Conservation (phyloP, 2,329 filamentous ascomycete genomes). For the Penicillium sp. region DNA sequence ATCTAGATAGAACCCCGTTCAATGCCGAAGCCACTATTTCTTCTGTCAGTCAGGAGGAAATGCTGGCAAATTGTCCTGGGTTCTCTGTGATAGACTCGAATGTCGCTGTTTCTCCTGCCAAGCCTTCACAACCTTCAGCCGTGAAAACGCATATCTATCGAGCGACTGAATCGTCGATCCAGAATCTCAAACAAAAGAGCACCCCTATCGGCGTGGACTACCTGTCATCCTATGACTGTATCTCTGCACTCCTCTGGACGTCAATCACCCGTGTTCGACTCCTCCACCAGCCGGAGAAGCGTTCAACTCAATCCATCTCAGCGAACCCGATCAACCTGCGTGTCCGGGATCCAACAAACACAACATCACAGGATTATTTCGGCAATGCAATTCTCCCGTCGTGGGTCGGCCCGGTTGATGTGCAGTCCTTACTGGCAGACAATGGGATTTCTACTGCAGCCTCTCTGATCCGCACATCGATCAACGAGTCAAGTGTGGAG, state of each 20-base stretch:
- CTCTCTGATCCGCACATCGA: slow-evolving; percentile 22
- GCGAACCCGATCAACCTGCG: slow-evolving; percentile 25
- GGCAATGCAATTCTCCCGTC: slow-evolving; percentile 23
- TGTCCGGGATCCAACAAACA: slow-evolving; percentile 20
- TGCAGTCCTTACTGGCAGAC: slow-evolving; percentile 9
- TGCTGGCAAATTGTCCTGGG: slow-evolving; percentile 11
- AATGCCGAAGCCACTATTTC: slow-evolving; percentile 7
- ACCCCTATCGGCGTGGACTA: slow-evolving; percentile 16
- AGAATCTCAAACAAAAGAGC: slow-evolving; percentile 19
- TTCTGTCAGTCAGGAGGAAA: slow-evolving; percentile 5
- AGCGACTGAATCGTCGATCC: slow-evolving; percentile 8
- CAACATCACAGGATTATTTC: slow-evolving; percentile 22
- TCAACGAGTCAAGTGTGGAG: slow-evolving; percentile 13
- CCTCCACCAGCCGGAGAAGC: slow-evolving; percentile 15
- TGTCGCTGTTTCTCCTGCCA: slow-evolving; percentile 2
- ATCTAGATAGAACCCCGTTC: slow-evolving; percentile 22
- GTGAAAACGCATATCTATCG: slow-evolving; percentile 17
- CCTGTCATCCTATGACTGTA: slow-evolving; percentile 29
- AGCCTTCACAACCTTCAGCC: neutral
- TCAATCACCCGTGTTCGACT: slow-evolving; percentile 25
- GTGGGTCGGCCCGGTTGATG: slow-evolving; percentile 15
- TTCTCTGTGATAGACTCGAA: slow-evolving; percentile 19
- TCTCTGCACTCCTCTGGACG: slow-evolving; percentile 26
- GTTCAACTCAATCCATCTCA: slow-evolving; percentile 8
- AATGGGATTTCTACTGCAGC: slow-evolving; percentile 19